These are phyloP conservation scores for Phytopythium chamaehyphon DNA, from an alignment of 352 stramenopile species.

Conservation along the genomic window DNA sequence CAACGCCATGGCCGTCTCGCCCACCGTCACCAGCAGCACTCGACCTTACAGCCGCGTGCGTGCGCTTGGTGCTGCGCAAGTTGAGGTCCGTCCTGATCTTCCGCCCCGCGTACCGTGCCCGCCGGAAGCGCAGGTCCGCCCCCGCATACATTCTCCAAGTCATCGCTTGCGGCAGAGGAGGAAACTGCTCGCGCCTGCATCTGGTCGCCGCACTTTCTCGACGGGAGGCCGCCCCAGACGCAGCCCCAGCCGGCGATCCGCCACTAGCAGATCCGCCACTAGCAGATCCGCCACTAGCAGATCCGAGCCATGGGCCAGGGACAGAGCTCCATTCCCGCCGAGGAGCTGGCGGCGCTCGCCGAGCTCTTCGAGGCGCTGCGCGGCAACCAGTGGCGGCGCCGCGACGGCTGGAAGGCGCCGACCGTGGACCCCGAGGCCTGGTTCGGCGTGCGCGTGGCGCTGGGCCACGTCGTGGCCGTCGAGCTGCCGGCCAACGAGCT, in stretches of 20 bases:
- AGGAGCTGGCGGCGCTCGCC: slow-evolving; percentile 61
- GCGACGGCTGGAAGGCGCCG: slow-evolving; percentile 72
- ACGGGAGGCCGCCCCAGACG: neutral
- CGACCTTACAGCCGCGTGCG: too few relatives aligned
- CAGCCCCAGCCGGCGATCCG: too few relatives aligned
- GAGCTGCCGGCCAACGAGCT: slow-evolving; percentile 72
- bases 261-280: neutral
- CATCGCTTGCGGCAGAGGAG: too few relatives aligned
- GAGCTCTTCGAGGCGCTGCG: slow-evolving; percentile 69
- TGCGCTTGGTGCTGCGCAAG: too few relatives aligned
- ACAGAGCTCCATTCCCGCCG: slow-evolving; percentile 70
- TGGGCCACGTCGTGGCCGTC: slow-evolving; percentile 73
- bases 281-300: neutral
- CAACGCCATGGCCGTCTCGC: too few relatives aligned
- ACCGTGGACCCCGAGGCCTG: slow-evolving; percentile 71
- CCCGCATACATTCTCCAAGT: too few relatives aligned
- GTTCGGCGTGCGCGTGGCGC: slow-evolving; percentile 69
- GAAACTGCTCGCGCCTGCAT: too few relatives aligned
- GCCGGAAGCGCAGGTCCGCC: too few relatives aligned
- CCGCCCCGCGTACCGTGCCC: too few relatives aligned
- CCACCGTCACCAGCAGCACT: too few relatives aligned
- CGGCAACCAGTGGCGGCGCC: slow-evolving; percentile 66
- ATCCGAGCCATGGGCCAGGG: slow-evolving; percentile 58
- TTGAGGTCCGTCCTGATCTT: too few relatives aligned
- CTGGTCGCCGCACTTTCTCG: neutral